phyloP scores from a whole-genome alignment of 495 filamentous ascomycete species.

The Daldinia vernicosa region DNA sequence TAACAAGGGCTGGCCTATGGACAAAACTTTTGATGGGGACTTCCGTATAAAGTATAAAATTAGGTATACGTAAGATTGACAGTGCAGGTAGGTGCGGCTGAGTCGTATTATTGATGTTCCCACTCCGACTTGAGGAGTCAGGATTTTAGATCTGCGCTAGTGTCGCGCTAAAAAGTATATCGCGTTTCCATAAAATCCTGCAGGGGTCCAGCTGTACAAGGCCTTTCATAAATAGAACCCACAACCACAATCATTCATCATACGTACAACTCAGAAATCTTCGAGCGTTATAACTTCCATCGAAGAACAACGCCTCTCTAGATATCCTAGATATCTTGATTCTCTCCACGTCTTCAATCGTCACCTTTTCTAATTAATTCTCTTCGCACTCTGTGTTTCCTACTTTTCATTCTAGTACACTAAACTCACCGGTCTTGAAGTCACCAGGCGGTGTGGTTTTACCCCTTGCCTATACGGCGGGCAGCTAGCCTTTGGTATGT shows the following conservation, averaged over 20 bases:
- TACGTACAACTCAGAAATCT: slow-evolving; percentile 1
- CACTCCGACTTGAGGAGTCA: slow-evolving; percentile 2
- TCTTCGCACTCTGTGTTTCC: background rate
- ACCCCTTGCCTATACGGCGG: slow-evolving; percentile 1
- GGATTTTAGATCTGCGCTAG: slow-evolving; percentile 22
- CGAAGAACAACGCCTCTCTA: background rate
- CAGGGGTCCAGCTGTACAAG: slow-evolving; percentile 18
- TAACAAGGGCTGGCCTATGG: no score
- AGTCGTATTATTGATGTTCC: slow-evolving; percentile 22
- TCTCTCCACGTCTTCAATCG: background rate
- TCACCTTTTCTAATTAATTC: background rate
- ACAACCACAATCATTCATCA: slow-evolving; percentile 3
- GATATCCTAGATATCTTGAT: background rate
- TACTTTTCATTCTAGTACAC: background rate
- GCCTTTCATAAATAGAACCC: slow-evolving; percentile 9
- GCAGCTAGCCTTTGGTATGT: slow-evolving; percentile 5
- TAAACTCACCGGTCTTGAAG: background rate
- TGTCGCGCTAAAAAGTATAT: slow-evolving; percentile 31
- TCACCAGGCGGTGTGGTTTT: slow-evolving; percentile 7
- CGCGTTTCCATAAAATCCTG: slow-evolving; percentile 28
- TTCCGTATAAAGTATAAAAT: no score
- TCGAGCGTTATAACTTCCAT: background rate
- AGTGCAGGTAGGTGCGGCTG: slow-evolving; percentile 18
- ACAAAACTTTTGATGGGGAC: no score
- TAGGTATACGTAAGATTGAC: background rate